Base-by-base conservation (phyloP, 495 filamentous ascomycete genomes). In the Clohesyomyces aquaticus region DNA sequence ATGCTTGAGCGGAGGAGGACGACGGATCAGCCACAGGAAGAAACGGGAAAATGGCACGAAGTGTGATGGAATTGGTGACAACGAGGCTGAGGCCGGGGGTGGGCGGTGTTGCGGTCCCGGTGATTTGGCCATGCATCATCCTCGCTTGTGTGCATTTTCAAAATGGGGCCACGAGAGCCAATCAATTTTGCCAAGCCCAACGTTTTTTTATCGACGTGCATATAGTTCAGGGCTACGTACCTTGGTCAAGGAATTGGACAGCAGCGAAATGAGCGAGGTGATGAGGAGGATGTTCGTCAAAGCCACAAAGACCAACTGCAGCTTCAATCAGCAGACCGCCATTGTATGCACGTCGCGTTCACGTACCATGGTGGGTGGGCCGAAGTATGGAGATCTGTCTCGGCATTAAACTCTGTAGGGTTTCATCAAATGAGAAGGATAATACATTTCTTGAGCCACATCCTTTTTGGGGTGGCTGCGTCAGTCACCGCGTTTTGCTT, bases 211-310 rank as follows among this genome's bases (percentile, higher is more conserved):
- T 50, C 11, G 55, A 55, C 55, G 51, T 35, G 54, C 57, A 66
- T 43, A 53, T 16, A 78, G 87, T 79, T 25, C 53, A 23, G 28
- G 27, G 41, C 26, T 19, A 56, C 74, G 27, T 73, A 97, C 91
- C 72, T 89, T 90, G 42, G 87, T 89, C 67, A 96, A 85, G 71
- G 86, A 91, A 79, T 95, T 93, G 67, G 89, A 93, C 65, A 97
- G 85, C 76, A 97, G 85, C 80, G 89, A 91, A 57, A 96, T 94
- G 59, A 96, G 79, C 16, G 90, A 93, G 41, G 93, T 94, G 66
- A 95, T 87, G n/a, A 97, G 80, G 14, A 96, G 81, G 57, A 96
- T 91, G 66, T 93, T 95, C 63, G 90, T 95, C 73, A 97, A 81
- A 29, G 82, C 88, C 28, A 96, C 84, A 71, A 96, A 96, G 67